These are phyloP conservation scores for Teratosphaeria viscida DNA, from an alignment of 2,329 filamentous ascomycete genomes.

Conservation along the genomic window DNA sequence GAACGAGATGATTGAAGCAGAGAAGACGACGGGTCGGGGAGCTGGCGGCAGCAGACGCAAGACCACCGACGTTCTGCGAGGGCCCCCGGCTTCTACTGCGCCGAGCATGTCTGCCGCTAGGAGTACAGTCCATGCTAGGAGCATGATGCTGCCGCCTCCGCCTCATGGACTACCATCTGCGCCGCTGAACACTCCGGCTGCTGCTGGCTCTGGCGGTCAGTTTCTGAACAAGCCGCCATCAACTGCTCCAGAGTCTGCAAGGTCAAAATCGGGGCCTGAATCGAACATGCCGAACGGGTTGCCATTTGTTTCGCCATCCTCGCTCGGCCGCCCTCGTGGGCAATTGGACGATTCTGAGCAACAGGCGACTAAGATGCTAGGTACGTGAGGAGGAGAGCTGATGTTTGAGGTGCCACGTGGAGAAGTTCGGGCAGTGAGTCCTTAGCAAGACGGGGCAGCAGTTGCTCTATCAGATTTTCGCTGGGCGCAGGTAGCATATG, in stretches of 20 bases:
- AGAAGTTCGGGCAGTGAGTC: too few species aligned
- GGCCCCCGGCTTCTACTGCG: not conserved
- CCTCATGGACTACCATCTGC: not conserved
- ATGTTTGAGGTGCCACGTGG: not conserved
- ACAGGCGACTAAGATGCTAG: not conserved
- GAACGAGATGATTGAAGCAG: slow-evolving; percentile 11
- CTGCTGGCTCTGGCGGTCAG: not conserved
- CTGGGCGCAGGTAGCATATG: too few species aligned
- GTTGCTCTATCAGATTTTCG: too few species aligned
- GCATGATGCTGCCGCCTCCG: not conserved
- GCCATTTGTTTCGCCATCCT: not conserved
- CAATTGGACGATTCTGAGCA: not conserved
- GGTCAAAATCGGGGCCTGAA: not conserved
- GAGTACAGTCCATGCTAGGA: not conserved
- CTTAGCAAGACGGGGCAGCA: too few species aligned
- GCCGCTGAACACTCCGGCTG: not conserved
- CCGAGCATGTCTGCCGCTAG: not conserved
- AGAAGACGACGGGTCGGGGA: not conserved
- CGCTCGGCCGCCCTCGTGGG: not conserved
- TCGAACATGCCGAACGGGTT: not conserved
- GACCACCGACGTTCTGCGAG: not conserved
- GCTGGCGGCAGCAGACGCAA: not conserved
- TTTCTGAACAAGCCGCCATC: not conserved
- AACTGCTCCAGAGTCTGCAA: not conserved
- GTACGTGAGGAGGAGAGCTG: not conserved